Evolutionary conservation across 2,329 filamentous ascomycete species (phyloP), one percentile per base, ranked within the genome.

Genomic region (Arthrobotrys entomopaga): DNA sequence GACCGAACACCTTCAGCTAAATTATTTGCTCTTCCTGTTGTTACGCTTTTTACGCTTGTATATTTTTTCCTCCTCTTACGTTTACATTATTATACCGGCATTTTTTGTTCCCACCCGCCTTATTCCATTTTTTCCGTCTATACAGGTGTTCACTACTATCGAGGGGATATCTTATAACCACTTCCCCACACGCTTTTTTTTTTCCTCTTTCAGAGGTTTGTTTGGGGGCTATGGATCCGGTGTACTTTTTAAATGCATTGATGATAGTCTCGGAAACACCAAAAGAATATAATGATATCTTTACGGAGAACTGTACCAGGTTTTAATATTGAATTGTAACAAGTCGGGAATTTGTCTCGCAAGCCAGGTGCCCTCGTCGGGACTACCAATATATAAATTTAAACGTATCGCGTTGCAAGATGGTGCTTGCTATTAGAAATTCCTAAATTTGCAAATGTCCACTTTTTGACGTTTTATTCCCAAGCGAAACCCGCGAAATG

Each of bases 1-100:
- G 95, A 86, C 95, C 95, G 82, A 92, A 92, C 82, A 99, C 95
- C 84, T 98, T 98, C 88, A 95, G 93, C 88, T 98, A 93, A 88
- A 87, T 83, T 85, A 83, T 84, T 56, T 48, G 46, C 48, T 46
- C 54, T 16, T 63, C 52, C 34, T 65, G 60, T 65, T 56, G 57
- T 65, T 53, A 52, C 43, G 54, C 46, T 65, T 66, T 46, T 65
- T 50, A 53, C 69, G 69, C 69, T 66, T 73, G 69, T 73, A 73
- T 52, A 73, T 73, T 73, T 73, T 43, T 46, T 46, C 63, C 24
- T 65, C 58, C 64, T 69, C 58, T 69, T 58, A 73, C 63, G 54
- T 38, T 65, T 61, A 65, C 61, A 65, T 72, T 63, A 66, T 66
- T 66, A 73, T 73, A 73, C 69, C 61, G 69, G 69, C 69, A 66